A percentile compares a stretch with the other conserved stretches of the same genome.
Evolutionary conservation across 2,329 filamentous ascomycete genomes (phyloP).

Genomic region (Pyrenochaeta sp.): DNA sequence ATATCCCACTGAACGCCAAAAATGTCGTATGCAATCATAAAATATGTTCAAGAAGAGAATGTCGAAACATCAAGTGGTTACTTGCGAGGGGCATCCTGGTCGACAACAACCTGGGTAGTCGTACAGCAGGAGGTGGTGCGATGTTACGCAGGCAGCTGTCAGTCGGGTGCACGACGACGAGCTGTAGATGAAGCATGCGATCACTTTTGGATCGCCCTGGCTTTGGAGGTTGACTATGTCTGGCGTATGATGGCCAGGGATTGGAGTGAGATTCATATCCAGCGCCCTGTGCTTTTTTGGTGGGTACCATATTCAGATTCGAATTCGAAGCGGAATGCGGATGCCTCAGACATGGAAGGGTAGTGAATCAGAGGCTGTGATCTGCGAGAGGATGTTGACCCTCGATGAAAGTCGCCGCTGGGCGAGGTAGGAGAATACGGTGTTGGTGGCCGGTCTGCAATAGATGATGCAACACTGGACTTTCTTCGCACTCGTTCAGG

Average conservation of each 20-base stretch:
- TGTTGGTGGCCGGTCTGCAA: slow-evolving; percentile 50
- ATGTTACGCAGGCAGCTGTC: slow-evolving; percentile 18
- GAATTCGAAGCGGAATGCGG: slow-evolving; percentile 48
- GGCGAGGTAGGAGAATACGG: slow-evolving; percentile 49
- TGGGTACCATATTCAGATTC: slow-evolving; percentile 33
- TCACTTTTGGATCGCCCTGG: not conserved
- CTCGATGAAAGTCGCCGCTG: slow-evolving; percentile 36
- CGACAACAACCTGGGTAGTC: slow-evolving; percentile 1
- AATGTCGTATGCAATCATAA: slow-evolving; percentile 42
- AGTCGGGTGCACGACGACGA: slow-evolving; percentile 6
- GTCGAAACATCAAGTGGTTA: slow-evolving; percentile 25
- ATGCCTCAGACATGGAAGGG: slow-evolving; percentile 49
- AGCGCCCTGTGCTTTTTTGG: slow-evolving; percentile 23
- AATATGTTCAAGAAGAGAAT: slow-evolving; percentile 33
- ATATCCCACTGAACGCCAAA: slow-evolving; percentile 38
- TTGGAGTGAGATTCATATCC: slow-evolving; percentile 21
- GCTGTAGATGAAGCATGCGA: slow-evolving; percentile 1
- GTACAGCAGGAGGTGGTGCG: slow-evolving; percentile 17
- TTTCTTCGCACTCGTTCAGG: slow-evolving; percentile 46
- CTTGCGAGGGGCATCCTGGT: slow-evolving; percentile 14
- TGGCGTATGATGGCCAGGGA: not conserved
- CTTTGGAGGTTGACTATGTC: not conserved
- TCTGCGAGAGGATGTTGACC: slow-evolving; percentile 37
- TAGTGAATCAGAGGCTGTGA: slow-evolving; percentile 46
- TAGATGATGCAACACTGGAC: slow-evolving; percentile 44